Conservation (phyloP, 2,329 filamentous ascomycete species). For the Aspergillus nomiae region DNA sequence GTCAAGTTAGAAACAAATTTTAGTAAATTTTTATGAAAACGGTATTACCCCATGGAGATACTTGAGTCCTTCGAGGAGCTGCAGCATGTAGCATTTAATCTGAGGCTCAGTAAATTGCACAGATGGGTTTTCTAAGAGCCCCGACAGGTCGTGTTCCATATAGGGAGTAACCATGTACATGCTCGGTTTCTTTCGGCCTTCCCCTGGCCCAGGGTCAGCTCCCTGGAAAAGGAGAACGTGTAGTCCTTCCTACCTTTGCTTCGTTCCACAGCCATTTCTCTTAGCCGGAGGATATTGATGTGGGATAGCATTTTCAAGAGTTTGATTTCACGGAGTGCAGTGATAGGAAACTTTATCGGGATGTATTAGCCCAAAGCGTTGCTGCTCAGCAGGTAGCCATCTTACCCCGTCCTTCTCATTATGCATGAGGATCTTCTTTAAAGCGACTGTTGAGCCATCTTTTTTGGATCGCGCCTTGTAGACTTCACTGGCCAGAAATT, state of each 20-base stretch:
- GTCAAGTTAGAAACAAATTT: conserved; percentile 16
- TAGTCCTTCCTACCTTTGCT: conserved; percentile 55
- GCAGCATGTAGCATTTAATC: conserved; percentile 97
- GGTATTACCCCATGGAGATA: conserved; percentile 76
- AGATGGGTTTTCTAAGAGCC: conserved; percentile 89
- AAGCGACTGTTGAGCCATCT: conserved; percentile 73
- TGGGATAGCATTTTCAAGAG: conserved; percentile 94
- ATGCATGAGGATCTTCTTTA: conserved; percentile 99
- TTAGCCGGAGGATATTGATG: conserved; percentile 79
- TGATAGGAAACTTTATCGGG: conserved; percentile 79
- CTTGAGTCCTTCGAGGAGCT: conserved; percentile 82
- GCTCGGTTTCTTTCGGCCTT: conserved; percentile 74
- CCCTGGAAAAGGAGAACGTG: background rate
- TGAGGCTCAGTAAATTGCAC: conserved; percentile 85
- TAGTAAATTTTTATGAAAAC: background rate
- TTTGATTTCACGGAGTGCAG: conserved; percentile 95
- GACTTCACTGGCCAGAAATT: conserved; percentile 66
- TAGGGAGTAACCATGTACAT: conserved; percentile 99
- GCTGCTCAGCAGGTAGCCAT: background rate
- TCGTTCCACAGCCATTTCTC: conserved; percentile 94
- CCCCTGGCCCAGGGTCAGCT: conserved; percentile 51
- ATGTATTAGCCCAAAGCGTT: background rate
- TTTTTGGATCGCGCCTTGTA: conserved; percentile 81
- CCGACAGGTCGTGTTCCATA: conserved; percentile 98
- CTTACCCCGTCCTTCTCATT: conserved; percentile 94